Percentiles rank a stretch among this genome's conserved stretches.
Conservation (phyloP, 345 rosid genomes). For the Eutrema heterophyllum region DNA sequence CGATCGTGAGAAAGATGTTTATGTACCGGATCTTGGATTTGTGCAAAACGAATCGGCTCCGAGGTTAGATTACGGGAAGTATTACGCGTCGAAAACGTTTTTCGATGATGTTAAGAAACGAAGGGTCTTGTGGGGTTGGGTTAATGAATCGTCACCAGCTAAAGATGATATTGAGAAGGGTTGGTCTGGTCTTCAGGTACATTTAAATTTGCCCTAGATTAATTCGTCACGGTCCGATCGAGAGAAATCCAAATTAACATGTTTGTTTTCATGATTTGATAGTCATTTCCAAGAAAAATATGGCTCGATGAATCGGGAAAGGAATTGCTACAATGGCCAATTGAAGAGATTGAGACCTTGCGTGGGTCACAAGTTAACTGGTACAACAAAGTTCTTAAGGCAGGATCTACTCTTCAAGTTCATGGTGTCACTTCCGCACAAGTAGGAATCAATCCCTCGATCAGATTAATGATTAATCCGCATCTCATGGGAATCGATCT, state of each 20-base stretch:
- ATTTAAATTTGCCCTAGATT: background rate
- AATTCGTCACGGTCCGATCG: background rate
- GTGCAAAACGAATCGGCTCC: constrained; percentile 40
- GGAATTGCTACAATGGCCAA: constrained; percentile 64
- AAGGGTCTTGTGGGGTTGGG: constrained; percentile 66
- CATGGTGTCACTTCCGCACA: constrained; percentile 52
- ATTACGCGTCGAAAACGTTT: constrained; percentile 70
- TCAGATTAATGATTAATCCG: background rate
- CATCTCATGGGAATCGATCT: background rate
- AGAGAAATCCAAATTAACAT: background rate
- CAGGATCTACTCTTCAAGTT: constrained; percentile 43
- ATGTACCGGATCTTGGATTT: constrained; percentile 45
- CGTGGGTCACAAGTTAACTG: constrained; percentile 32
- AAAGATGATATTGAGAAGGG: constrained; percentile 30
- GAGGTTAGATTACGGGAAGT: constrained; percentile 66
- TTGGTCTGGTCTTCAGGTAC: constrained; percentile 37
- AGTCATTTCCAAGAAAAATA: constrained; percentile 64
- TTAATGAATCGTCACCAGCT: constrained; percentile 47
- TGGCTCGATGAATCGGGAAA: constrained; percentile 51
- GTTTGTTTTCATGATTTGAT: background rate
- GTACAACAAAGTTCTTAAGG: constrained; percentile 27
- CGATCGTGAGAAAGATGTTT: constrained; percentile 35
- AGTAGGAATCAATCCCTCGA: constrained; percentile 12
- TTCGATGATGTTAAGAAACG: constrained; percentile 48
- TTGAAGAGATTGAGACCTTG: constrained; percentile 52